Base-by-base conservation (phyloP, 2,329 filamentous ascomycete genomes). In the Ophiostoma sp. region DNA sequence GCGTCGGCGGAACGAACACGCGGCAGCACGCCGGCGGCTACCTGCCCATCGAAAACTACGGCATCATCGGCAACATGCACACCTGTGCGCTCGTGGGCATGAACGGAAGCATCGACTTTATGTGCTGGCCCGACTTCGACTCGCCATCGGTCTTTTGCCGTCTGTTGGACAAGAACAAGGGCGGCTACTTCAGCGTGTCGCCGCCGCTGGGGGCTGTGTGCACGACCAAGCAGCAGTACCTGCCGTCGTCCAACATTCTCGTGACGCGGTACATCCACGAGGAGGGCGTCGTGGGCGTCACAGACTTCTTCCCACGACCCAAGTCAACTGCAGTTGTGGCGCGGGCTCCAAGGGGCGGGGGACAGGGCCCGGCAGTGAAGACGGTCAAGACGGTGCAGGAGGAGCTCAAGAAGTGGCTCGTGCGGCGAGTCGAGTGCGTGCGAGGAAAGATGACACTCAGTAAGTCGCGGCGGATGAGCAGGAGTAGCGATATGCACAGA, bases 61-160 rank as follows among this genome's bases (percentile, higher is more conserved):
- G 90, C 68, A 84, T 93, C 77, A 91, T 93, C 73, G 90, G 90
- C 38, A 92, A 92, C 74, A 91, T 93, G 89, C 84, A 88, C 73
- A 93, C 89, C 0, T 91, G 88, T 79, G 89, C 89, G 14, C 79
- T 92, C n/a, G 83, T 91, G 36, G 89, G 88, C 72, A 89, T 90
- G 75, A 87, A 89, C 74, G 89, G 89, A 38, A 89, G 88, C 72
- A 77, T 93, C 69, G 90, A 92, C 75, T 91, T 87, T 73, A 90
- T 92, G 88, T 92, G 89, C 77, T 93, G 89, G 90, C 90, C 89
- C 3, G 86, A 91, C 72, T 93, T 93, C 75, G 90, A 93, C 76
- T 92, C 89, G 5, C 89, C 90, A 0, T 88, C 88, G 0, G 78
- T 93, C 65, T 93, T 93, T 76, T 91, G 89, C 74, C 85, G 89